A percentile compares a stretch with the other conserved stretches of the same genome.
phyloP scores from a whole-genome alignment of 495 filamentous ascomycete species.

The Haplographium delicatum region DNA sequence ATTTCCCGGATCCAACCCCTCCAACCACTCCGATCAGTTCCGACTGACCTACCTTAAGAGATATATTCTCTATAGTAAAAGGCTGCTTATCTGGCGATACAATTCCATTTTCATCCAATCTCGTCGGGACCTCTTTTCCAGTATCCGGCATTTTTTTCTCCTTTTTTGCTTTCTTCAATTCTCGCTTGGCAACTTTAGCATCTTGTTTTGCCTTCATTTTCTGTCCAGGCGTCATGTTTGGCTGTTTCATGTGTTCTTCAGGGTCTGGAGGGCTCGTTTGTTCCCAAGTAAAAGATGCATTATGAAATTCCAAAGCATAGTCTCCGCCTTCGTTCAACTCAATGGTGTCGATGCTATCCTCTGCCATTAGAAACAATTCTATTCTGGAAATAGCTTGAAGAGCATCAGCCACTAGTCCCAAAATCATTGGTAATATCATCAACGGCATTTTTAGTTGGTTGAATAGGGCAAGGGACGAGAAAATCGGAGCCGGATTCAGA shows the following conservation, averaged over 20 bases:
- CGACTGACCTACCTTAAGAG: constrained; percentile 64
- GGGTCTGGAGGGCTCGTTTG: constrained; percentile 59
- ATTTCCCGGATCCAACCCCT: constrained; percentile 84
- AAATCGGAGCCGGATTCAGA: constrained; percentile 71
- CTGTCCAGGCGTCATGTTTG: too few relatives aligned
- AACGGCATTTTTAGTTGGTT: constrained; percentile 82
- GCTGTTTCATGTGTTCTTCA: constrained; percentile 44
- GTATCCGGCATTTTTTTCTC: background rate
- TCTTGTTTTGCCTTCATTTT: constrained; percentile 7
- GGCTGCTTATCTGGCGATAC: too few relatives aligned
- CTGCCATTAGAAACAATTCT: constrained; percentile 74
- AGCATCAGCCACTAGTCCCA: constrained; percentile 81
- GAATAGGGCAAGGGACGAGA: constrained; percentile 88
- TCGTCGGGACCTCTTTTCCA: too few relatives aligned
- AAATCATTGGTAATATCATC: constrained; percentile 77
- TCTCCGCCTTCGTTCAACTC: background rate
- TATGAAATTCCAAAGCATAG: constrained; percentile 49
- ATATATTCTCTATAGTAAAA: constrained; percentile 68
- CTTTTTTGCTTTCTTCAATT: constrained; percentile 3
- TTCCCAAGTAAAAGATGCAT: constrained; percentile 87
- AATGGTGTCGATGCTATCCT: constrained; percentile 45
- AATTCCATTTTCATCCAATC: too few relatives aligned
- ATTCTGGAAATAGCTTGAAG: constrained; percentile 74
- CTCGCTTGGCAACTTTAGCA: background rate
- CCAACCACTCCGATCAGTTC: constrained; percentile 88